Conservation (phyloP, 2,329 filamentous ascomycete species). For the Chaetothyriales sp. region DNA sequence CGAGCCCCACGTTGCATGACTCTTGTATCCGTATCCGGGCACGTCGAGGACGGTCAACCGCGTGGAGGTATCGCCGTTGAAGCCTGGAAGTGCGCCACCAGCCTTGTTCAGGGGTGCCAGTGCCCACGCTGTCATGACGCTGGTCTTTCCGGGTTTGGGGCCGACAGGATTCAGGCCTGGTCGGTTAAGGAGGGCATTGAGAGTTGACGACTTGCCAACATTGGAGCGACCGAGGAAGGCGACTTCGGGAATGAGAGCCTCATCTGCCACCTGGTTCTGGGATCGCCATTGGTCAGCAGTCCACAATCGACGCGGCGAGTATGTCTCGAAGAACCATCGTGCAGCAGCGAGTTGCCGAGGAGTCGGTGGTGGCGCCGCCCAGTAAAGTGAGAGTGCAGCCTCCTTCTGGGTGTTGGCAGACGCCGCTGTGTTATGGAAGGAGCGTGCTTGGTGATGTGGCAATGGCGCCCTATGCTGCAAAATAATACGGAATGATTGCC, state of each 20-base stretch:
- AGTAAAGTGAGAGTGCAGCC: slow-evolving; percentile 23
- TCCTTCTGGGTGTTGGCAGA: background rate
- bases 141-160: slow-evolving; percentile 43
- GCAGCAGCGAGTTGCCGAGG: slow-evolving; percentile 28
- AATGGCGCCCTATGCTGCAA: background rate
- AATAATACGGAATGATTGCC: background rate
- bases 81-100: slow-evolving; percentile 18
- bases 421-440: background rate
- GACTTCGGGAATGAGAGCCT: slow-evolving; percentile 40
- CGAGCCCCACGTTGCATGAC: slow-evolving; percentile 45
- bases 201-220: slow-evolving; percentile 51
- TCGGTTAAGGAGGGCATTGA: slow-evolving; percentile 46
- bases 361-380: slow-evolving; percentile 35
- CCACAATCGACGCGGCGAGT: slow-evolving; percentile 42
- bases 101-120: slow-evolving; percentile 34
- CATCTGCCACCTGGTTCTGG: slow-evolving; percentile 28
- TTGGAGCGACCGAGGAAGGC: slow-evolving; percentile 56
- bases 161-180: slow-evolving; percentile 15
- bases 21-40: slow-evolving; percentile 54
- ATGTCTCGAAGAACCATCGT: slow-evolving; percentile 30
- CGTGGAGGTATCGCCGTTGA: slow-evolving; percentile 20
- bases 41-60: slow-evolving; percentile 51
- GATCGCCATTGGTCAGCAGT: slow-evolving; percentile 44
- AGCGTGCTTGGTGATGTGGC: background rate
- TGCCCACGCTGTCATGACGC: slow-evolving; percentile 51